Conservation (phyloP, 1,284 basidiomycete species). For the Trichosporon coremiiforme region DNA sequence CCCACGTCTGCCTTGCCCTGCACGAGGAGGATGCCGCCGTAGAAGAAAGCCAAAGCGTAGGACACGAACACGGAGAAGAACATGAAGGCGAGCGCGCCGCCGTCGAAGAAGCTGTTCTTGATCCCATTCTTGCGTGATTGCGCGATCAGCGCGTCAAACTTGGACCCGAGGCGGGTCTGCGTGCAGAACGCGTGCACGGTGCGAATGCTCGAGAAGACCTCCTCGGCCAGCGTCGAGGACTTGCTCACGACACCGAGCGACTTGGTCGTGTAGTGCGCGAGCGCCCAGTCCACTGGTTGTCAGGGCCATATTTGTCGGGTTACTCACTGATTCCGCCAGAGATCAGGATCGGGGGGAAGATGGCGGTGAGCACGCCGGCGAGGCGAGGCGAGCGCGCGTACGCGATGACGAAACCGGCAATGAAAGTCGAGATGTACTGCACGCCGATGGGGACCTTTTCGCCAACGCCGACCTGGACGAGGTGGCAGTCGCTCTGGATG, state of each 20-base stretch:
- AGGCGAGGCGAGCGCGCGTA: constrained; percentile 74
- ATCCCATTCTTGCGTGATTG: constrained; percentile 65
- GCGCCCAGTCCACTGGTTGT: constrained; percentile 38
- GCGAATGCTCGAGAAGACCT: constrained; percentile 67
- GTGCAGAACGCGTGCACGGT: constrained; percentile 87
- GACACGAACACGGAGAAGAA: constrained; percentile 74
- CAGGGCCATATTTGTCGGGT: too few species aligned
- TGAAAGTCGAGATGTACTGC: constrained; percentile 61
- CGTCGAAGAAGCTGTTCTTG: constrained; percentile 68
- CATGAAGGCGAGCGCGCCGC: constrained; percentile 66
- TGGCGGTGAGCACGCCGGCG: constrained; percentile 81
- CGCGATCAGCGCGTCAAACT: constrained; percentile 71
- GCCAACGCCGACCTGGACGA: constrained; percentile 83
- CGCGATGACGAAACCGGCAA: constrained; percentile 71
- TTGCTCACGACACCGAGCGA: constrained; percentile 75
- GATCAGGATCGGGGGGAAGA: constrained; percentile 82
- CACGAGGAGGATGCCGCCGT: constrained; percentile 56
- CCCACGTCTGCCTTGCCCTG: constrained; percentile 64
- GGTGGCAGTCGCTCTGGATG: constrained; percentile 73
- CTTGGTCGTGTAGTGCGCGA: constrained; percentile 55
- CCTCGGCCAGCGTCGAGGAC: constrained; percentile 87
- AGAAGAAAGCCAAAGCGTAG: constrained; percentile 56
- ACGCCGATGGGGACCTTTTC: constrained; percentile 71
- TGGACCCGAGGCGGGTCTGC: constrained; percentile 65
- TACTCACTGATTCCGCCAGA: constrained; percentile 60